Evolutionary conservation across 2,329 filamentous ascomycete genomes (phyloP), one percentile per base, ranked within the genome.

Genomic region (Cladosporium phlei): DNA sequence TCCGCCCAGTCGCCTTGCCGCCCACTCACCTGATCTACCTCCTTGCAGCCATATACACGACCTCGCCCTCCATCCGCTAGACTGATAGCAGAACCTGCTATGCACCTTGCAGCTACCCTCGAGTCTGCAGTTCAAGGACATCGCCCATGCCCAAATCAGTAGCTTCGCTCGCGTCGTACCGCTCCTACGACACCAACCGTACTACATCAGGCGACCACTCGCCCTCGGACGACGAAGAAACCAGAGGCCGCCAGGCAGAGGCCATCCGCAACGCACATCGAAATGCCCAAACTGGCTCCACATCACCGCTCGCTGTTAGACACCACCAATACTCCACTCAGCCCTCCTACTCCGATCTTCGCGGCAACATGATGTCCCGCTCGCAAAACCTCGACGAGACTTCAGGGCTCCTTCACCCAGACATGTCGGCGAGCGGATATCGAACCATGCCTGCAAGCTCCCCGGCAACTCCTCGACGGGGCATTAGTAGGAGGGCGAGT

Each of bases 341-440:
- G n/a, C n/a, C 14, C 14, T 39, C 44, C 20, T 39, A 38, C 44
- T 47, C 37, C 20, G 44, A 40, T 21, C 14, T 39, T 17, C 37
- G 16, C 37, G 21, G 20, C 34, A 28, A 28, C 10, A 25, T 33
- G n/a, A 38, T 47, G 37, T 28, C 35, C 17, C 44, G 21, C 54
- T 58, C 37, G 52, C 63, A 25, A 27, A 62, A 25, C 57, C 56
- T 52, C 51, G 57, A 42, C 48, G 75, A 78, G 58, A 65, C 64
- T 14, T 70, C 74, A 6, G 69, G 70, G 47, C 68, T 78, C 3
- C 68, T 63, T 3, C 60, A 68, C n/a, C 24, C 35, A 11, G 59
- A 59, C 21, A 49, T 52, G 20, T 19, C 47, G 24, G 49, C 38
- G 10, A 51, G 54, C 22, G 57, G 59, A 8, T 59, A 60, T 21